Evolutionary conservation across 2,329 filamentous ascomycete genomes (phyloP), one percentile per base, ranked within the genome.

Genomic region (Penicillium sp.): DNA sequence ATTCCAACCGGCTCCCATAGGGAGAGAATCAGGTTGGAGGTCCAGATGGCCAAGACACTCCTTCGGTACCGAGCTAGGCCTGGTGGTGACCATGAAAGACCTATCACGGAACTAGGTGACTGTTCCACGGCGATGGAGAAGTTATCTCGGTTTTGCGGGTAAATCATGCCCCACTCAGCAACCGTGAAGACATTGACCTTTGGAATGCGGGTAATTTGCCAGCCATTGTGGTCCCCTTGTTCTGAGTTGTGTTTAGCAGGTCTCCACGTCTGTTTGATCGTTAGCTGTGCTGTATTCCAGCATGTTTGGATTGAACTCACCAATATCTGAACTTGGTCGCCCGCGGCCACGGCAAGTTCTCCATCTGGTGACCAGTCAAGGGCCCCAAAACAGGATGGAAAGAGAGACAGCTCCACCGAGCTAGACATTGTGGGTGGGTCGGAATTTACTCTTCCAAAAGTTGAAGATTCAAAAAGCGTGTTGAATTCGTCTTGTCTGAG

Each of bases 41-140:
- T 85, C 45, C 85, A 71, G 16, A 85, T 79, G 2, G 79, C 82
- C 27, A 87, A 76, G 8, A 80, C 78, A 64, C 79, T 83, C 59
- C 82, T 78, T 44, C 78, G 73, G 67, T 85, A 80, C 61, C 78
- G 79, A 19, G 77, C 83, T 39, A 87, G 70, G 2, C 84, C 84
- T 7, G 81, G 76, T 2, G 81, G 75, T 5, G 84, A 87, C 85
- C 85, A 87, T 9, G 77, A 72, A 22, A 86, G 65, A 2, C 72
- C 72, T n/a, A 77, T 69, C 3, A 83, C 79, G 43, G 74, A 74
- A 57, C 82, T 82, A 2, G 73, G 65, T 0, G 84, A 86, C 52
- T 84, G 79, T 65, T 87, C 85, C 60, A 85, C 82, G 2, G 83
- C 85, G 24, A 86, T 66, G 0, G 84, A 86, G 64, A 82, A 84